phyloP scores from a whole-genome alignment of 2,329 filamentous ascomycete species.

The Fusarium sp. region DNA sequence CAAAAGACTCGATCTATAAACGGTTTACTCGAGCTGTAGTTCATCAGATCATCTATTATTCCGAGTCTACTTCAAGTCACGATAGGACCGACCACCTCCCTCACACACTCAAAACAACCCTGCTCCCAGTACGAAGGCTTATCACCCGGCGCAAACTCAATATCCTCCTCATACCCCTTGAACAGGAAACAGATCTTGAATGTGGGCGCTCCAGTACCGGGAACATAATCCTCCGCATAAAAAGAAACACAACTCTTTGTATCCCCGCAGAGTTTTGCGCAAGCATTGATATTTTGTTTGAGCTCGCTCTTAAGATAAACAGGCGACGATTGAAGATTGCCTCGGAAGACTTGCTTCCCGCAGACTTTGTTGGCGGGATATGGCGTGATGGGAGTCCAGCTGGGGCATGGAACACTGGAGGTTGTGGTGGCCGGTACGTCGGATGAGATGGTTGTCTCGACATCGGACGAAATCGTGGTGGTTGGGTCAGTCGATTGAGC shows the following conservation, averaged over 20 bases:
- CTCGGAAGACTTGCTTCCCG: neutral
- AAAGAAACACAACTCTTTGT: neutral
- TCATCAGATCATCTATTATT: too few species aligned
- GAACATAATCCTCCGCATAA: neutral
- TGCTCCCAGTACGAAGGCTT: neutral
- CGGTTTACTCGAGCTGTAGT: too few species aligned
- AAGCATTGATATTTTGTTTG: neutral
- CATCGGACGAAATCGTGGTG: accelerated
- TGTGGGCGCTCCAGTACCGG: neutral
- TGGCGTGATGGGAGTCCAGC: neutral
- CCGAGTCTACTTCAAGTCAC: neutral
- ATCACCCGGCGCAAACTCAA: neutral
- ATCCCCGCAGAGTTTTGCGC: constrained; percentile 9
- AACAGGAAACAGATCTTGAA: constrained; percentile 3
- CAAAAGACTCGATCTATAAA: too few species aligned
- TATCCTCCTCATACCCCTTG: neutral
- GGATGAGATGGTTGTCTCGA: neutral
- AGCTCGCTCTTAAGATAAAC: neutral
- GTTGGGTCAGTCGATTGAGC: neutral
- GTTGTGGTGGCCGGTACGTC: neutral
- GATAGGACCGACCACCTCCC: neutral
- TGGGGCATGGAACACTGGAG: neutral
- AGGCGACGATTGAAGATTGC: neutral
- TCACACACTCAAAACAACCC: constrained; percentile 4
- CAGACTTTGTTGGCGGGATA: constrained; percentile 2